Conservation (phyloP, 1,139 yeast species). For the Torulaspora pretoriensis region DNA sequence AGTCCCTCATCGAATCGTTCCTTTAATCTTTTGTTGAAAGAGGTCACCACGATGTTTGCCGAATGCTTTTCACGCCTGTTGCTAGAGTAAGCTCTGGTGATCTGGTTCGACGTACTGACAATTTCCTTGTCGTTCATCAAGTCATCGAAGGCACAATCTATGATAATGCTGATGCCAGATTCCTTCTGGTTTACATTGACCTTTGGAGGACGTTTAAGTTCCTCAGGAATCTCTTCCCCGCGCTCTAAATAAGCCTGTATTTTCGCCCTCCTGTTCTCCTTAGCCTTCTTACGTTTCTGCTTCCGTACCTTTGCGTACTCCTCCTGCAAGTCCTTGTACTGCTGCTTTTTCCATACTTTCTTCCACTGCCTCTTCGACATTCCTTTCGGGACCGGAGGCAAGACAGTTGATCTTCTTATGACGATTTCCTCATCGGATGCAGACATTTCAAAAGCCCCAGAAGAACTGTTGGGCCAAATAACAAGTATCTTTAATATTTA, state of each 20-base stretch:
- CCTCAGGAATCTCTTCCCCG: conserved; percentile 40
- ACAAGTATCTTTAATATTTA: conserved; percentile 3
- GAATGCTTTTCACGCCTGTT: conserved; percentile 59
- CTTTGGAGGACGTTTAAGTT: conserved; percentile 34
- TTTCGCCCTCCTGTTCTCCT: conserved; percentile 38
- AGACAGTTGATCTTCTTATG: conserved; percentile 7
- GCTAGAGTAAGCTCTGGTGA: conserved; percentile 76
- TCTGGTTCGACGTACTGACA: conserved; percentile 71
- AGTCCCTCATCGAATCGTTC: conserved; percentile 64
- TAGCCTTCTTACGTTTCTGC: conserved; percentile 48
- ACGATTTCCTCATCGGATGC: conserved; percentile 7
- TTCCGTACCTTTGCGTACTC: conserved; percentile 49
- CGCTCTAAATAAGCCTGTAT: conserved; percentile 36
- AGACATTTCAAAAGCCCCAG: conserved; percentile 6
- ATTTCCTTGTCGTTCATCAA: conserved; percentile 80
- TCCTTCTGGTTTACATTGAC: conserved; percentile 42
- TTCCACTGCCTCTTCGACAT: conserved; percentile 85
- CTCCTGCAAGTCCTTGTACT: conserved; percentile 63
- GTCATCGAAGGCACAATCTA: conserved; percentile 91
- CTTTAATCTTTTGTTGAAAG: conserved; percentile 63
- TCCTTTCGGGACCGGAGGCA: conserved; percentile 61
- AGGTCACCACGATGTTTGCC: conserved; percentile 58
- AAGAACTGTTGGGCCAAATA: neutral
- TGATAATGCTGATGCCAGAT: conserved; percentile 51
- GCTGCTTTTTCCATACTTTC: conserved; percentile 53